Evolutionary conservation across 441 rosid genomes (phyloP).

Genomic region (Gossypium trilobum): DNA sequence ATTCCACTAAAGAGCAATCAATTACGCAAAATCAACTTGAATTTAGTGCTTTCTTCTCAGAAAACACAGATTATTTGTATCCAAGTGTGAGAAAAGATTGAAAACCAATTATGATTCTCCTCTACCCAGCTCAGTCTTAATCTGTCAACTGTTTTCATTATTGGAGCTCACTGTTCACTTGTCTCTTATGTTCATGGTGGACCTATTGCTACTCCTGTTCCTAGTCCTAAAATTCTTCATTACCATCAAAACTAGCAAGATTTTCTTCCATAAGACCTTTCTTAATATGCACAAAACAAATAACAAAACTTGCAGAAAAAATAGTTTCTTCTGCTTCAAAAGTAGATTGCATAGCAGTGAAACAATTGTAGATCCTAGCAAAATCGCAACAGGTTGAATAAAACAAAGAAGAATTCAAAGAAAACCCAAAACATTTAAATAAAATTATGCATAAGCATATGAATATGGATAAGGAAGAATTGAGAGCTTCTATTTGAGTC

Average conservation of each 20-base stretch:
- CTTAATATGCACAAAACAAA: not conserved
- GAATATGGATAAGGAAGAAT: not conserved
- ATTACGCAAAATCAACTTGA: constrained; percentile 6
- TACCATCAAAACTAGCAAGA: constrained; percentile 14
- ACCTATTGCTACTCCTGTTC: constrained; percentile 18
- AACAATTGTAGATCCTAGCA: not conserved
- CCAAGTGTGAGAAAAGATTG: constrained; percentile 10
- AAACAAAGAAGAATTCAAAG: not conserved
- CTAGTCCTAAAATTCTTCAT: constrained; percentile 16
- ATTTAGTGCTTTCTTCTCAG: constrained; percentile 5
- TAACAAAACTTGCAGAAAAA: not conserved
- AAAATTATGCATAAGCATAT: not conserved
- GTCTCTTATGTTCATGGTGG: constrained; percentile 28
- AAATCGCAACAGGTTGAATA: not conserved
- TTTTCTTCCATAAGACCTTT: not conserved
- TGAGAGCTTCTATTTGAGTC: not conserved
- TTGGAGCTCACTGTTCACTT: constrained; percentile 28
- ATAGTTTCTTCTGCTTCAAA: not conserved
- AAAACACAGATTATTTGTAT: not conserved
- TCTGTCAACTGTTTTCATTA: constrained; percentile 22
- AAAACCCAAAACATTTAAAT: not conserved
- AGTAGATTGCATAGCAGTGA: not conserved
- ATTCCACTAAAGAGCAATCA: constrained; percentile 9
- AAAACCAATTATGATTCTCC: constrained; percentile 10
- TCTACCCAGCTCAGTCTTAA: not conserved